Evolutionary conservation across 1,284 basidiomycete species (phyloP), one percentile per base, ranked within the genome.

Genomic region (Boletus holoroseus): DNA sequence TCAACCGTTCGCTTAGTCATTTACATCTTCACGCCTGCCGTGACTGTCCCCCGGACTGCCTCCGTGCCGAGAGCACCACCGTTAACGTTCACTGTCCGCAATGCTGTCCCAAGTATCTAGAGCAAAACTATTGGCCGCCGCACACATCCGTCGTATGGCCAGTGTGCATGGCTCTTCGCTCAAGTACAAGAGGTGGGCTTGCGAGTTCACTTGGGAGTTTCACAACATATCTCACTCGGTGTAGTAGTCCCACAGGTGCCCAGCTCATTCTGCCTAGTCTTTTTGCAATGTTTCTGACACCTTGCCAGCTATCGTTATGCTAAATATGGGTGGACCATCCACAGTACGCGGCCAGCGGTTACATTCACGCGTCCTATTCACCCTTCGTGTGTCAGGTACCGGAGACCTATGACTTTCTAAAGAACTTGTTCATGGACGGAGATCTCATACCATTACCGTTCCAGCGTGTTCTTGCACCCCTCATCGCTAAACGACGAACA

Each of bases 261-360:
- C 18, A 16, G 28, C 13, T 16, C 16, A 13, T 43, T 38, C n/a
- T 24, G 5, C 48, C 11, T 24, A 3, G 28, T 37, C 27, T 4
- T 28, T 28, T 5, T n/a, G 12, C 32, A 32, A 2, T 28, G 2
- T 42, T 22, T 46, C 43, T 61, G 48, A 66, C 24, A 16, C 9
- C 13, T 38, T 46, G 1, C 12, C 55, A 89, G 95, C 88, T 35
- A 81, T 99, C 53, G 90, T 99, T 30, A 91, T 99, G 88, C 78
- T 99, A 74, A 99, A 98, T 72, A 98, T 99, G 95, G 95, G 95
- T 41, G 95, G 95, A 0, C 95, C 95, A 9, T 83, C 88, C 36
- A 96, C 92, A 44, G 91, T 91, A 65, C 62, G 83, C 68, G 28
- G 30, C 53, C n/a, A 20, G 5, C 26, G 26, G 28, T 24, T 37